A percentile compares a stretch with the other conserved stretches of the same genome.
Evolutionary conservation across 73 alveolate species (phyloP).

Genomic region (Paramecium tetraurelia): DNA sequence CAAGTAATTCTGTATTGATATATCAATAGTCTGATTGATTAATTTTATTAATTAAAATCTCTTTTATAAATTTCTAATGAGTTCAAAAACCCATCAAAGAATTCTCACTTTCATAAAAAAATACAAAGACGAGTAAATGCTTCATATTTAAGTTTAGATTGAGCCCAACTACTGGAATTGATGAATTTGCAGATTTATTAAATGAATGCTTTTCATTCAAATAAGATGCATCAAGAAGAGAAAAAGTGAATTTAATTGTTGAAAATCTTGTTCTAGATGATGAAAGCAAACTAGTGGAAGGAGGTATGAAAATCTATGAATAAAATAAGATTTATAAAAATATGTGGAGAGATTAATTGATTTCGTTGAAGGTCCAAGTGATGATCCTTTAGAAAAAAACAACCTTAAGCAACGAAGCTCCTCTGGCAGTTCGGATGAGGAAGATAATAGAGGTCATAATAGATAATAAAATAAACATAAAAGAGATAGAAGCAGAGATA

Average conservation of each 20-base stretch:
- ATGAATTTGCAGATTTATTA: background rate
- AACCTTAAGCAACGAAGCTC: conserved; percentile 4
- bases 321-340: background rate
- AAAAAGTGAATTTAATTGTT: background rate
- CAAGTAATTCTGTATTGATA: background rate
- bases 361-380: conserved; percentile 46
- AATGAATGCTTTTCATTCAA: background rate
- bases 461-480: background rate
- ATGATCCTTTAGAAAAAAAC: conserved; percentile 49
- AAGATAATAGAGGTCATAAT: conserved; percentile 30
- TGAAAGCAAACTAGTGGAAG: background rate
- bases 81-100: background rate
- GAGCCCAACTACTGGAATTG: background rate
- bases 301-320: background rate
- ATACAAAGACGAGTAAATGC: background rate
- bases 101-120: background rate
- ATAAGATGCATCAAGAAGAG: background rate
- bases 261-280: background rate
- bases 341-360: conserved; percentile 23
- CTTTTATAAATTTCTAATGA: background rate
- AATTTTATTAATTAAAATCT: background rate
- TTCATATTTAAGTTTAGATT: background rate
- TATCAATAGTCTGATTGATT: background rate
- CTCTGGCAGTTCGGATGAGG: conserved; percentile 43
- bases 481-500: conserved; percentile 52